These are phyloP conservation scores for Trichosanthes cucumerina DNA, from an alignment of 306 rosid species.

Conservation along the genomic window DNA sequence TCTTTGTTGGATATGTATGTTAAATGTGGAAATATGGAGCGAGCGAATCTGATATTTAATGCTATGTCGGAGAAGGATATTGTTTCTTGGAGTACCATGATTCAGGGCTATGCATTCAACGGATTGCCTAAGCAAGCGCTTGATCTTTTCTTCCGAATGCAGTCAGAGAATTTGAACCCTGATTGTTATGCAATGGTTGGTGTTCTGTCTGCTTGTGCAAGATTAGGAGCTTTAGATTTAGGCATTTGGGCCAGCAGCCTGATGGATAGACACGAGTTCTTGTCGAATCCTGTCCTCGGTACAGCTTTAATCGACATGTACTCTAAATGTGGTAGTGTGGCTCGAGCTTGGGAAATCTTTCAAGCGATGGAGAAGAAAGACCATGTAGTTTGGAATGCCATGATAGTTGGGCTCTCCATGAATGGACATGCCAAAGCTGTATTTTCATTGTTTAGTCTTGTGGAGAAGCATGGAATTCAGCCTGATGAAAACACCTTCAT, in stretches of 20 bases:
- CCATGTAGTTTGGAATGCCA: slow-evolving; percentile 50
- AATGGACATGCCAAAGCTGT: slow-evolving; percentile 46
- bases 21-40: neutral
- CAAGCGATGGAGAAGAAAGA: slow-evolving; percentile 46
- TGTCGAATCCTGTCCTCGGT: slow-evolving; percentile 45
- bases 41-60: neutral
- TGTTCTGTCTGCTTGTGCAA: slow-evolving; percentile 5
- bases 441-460: slow-evolving; percentile 52
- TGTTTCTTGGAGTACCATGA: slow-evolving; percentile 9
- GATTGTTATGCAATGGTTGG: slow-evolving; percentile 68
- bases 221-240: slow-evolving; percentile 3
- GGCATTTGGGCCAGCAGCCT: slow-evolving; percentile 23
- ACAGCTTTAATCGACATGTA: slow-evolving; percentile 68
- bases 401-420: slow-evolving; percentile 56
- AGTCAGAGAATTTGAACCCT: slow-evolving; percentile 34
- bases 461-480: slow-evolving; percentile 42
- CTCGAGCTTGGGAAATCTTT: slow-evolving; percentile 42
- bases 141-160: slow-evolving; percentile 33
- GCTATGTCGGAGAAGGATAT: neutral
- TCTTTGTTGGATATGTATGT: slow-evolving; percentile 31
- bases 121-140: neutral
- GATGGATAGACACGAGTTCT: slow-evolving; percentile 36
- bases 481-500: slow-evolving; percentile 58
- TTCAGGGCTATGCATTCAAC: neutral
- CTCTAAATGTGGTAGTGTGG: slow-evolving; percentile 63